Evolutionary conservation across 129 eudicot genomes (phyloP).

Genomic region (Gnaphalium uliginosum): DNA sequence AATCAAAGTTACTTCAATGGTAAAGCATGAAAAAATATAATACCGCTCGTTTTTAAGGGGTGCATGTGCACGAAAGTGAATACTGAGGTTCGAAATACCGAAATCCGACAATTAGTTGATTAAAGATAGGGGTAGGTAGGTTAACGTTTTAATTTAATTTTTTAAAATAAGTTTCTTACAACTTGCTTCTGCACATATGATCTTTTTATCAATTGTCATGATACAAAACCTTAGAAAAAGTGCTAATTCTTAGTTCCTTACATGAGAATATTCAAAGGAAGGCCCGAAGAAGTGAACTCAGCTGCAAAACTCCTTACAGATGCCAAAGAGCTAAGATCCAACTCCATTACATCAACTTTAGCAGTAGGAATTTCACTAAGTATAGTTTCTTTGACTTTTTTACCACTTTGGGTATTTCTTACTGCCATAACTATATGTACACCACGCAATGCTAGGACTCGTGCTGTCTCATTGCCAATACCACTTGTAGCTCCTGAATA

Average conservation of each 20-base stretch:
- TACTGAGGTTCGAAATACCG: neutral
- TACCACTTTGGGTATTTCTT: constrained; percentile 56
- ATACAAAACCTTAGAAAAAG: neutral
- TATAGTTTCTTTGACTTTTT: constrained; percentile 60
- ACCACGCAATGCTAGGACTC: constrained; percentile 58
- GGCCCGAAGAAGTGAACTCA: constrained; percentile 49
- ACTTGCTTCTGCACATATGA: neutral
- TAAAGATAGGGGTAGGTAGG: neutral
- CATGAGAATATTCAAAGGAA: constrained; percentile 77
- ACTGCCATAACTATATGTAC: constrained; percentile 89
- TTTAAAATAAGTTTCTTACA: neutral
- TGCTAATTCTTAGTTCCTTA: constrained; percentile 15
- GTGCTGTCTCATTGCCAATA: constrained; percentile 67
- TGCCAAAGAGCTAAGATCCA: constrained; percentile 74
- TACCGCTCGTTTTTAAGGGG: neutral
- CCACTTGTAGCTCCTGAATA: constrained; percentile 82
- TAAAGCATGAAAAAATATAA: neutral
- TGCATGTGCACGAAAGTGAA: neutral
- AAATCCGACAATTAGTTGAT: neutral
- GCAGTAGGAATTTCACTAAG: constrained; percentile 56
- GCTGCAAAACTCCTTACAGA: constrained; percentile 71
- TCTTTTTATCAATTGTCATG: neutral
- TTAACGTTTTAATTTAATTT: neutral
- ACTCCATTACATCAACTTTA: constrained; percentile 79
- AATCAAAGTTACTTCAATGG: neutral